A percentile compares a stretch with the other conserved stretches of the same genome.
phyloP scores from a whole-genome alignment of 805 yeast species.

The Lachancea sp. region DNA sequence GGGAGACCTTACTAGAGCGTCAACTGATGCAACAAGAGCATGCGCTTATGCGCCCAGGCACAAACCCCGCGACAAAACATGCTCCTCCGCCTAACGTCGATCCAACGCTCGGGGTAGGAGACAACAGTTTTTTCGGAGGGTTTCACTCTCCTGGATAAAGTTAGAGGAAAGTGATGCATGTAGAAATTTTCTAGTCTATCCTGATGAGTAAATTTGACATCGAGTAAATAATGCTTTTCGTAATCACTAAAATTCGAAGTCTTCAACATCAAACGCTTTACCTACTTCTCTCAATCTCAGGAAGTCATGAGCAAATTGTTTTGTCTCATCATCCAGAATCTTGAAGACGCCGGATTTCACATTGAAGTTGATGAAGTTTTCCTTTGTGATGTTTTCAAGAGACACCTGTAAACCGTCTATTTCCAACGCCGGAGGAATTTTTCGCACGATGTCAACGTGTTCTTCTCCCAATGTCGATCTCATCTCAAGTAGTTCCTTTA shows the following conservation, averaged over 20 bases:
- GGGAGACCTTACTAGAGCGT: slow-evolving; percentile 5
- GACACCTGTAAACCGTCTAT: slow-evolving; percentile 62
- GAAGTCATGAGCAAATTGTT: slow-evolving; percentile 30
- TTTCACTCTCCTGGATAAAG: slow-evolving; percentile 1
- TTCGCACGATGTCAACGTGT: slow-evolving; percentile 60
- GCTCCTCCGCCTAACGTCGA: neutral
- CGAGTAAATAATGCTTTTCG: too few species aligned
- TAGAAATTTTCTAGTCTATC: too few species aligned
- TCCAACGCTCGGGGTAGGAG: slow-evolving; percentile 6
- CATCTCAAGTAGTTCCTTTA: slow-evolving; percentile 62
- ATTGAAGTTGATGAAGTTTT: slow-evolving; percentile 49
- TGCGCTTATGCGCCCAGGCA: neutral
- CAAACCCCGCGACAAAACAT: neutral
- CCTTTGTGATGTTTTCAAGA: slow-evolving; percentile 53
- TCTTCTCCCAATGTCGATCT: slow-evolving; percentile 55
- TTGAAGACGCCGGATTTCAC: slow-evolving; percentile 51
- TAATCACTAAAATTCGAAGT: too few species aligned
- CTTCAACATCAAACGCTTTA: slow-evolving; percentile 12
- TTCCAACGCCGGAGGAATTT: slow-evolving; percentile 55
- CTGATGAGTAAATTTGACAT: too few species aligned
- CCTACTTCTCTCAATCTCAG: slow-evolving; percentile 31
- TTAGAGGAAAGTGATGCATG: too few species aligned
- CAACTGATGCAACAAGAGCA: slow-evolving; percentile 7
- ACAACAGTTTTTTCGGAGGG: slow-evolving; percentile 2
- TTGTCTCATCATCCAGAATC: slow-evolving; percentile 49